A percentile compares a stretch with the other conserved stretches of the same genome.
Evolutionary conservation across 2,329 filamentous ascomycete species (phyloP).

Genomic region (Drechslerella dactyloides): DNA sequence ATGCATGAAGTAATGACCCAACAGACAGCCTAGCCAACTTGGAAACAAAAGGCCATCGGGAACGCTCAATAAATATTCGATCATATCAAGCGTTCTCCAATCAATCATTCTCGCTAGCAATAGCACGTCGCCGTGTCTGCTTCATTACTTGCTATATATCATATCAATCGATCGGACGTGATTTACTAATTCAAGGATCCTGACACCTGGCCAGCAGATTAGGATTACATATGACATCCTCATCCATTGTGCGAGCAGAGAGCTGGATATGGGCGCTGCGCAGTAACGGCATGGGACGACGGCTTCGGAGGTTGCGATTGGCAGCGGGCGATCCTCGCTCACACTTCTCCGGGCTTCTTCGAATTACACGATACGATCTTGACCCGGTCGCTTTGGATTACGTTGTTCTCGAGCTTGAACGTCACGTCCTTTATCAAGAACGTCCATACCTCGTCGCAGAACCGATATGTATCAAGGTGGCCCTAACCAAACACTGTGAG

Average conservation of each 20-base stretch:
- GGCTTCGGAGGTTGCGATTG: neutral
- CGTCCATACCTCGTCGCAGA: conserved; percentile 99
- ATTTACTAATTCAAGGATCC: too few species aligned
- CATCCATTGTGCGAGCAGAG: neutral
- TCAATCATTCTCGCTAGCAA: too few species aligned
- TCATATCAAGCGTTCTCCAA: too few species aligned
- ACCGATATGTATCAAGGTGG: conserved; percentile 95
- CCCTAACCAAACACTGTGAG: conserved; percentile 66
- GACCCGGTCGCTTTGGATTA: conserved; percentile 61
- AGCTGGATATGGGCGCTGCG: neutral
- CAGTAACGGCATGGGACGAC: neutral
- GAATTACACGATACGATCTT: conserved; percentile 99
- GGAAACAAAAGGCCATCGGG: neutral
- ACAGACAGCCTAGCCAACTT: neutral
- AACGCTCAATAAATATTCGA: too few species aligned
- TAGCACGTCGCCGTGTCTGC: too few species aligned
- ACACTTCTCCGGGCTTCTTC: conserved; percentile 71
- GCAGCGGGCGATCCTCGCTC: neutral
- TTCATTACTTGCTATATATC: too few species aligned
- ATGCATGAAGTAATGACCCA: neutral
- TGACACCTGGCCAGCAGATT: neutral
- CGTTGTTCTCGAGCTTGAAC: conserved; percentile 90
- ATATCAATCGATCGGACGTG: too few species aligned
- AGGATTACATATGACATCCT: neutral
- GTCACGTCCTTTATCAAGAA: conserved; percentile 98